Conservation (phyloP, 1,139 yeast species). For the Scheffersomyces illinoinensis region DNA sequence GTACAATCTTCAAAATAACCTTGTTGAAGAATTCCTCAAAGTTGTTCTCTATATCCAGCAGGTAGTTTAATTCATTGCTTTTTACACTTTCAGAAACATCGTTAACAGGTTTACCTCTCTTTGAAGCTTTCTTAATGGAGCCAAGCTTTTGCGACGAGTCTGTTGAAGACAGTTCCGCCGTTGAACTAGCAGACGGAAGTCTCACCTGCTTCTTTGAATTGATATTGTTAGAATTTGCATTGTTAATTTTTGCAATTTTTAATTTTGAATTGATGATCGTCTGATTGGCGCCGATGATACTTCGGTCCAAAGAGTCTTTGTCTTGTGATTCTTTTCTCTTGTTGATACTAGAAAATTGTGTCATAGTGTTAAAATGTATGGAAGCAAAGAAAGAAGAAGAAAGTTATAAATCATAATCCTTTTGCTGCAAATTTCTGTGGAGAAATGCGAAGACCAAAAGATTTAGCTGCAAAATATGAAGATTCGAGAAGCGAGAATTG, state of each 20-base stretch:
- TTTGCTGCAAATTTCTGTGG: not conserved
- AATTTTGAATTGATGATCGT: not conserved
- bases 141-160: not conserved
- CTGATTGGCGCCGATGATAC: not conserved
- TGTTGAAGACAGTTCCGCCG: not conserved
- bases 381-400: not conserved
- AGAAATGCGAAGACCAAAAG: not conserved
- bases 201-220: not conserved
- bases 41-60: not conserved
- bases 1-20: not conserved
- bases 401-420: not conserved
- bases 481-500: not conserved
- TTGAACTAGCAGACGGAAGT: not conserved
- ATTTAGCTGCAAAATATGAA: not conserved
- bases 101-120: not conserved
- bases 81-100: not conserved
- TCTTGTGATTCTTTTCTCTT: not conserved
- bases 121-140: not conserved
- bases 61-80: not conserved
- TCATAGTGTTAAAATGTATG: not conserved
- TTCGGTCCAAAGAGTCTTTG: not conserved
- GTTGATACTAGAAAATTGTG: not conserved
- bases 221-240: not conserved
- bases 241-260: not conserved
- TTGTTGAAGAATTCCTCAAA: not conserved